These are phyloP conservation scores for Acanthamoeba divionensis DNA, from an alignment of 208 protist species.

Conservation along the genomic window DNA sequence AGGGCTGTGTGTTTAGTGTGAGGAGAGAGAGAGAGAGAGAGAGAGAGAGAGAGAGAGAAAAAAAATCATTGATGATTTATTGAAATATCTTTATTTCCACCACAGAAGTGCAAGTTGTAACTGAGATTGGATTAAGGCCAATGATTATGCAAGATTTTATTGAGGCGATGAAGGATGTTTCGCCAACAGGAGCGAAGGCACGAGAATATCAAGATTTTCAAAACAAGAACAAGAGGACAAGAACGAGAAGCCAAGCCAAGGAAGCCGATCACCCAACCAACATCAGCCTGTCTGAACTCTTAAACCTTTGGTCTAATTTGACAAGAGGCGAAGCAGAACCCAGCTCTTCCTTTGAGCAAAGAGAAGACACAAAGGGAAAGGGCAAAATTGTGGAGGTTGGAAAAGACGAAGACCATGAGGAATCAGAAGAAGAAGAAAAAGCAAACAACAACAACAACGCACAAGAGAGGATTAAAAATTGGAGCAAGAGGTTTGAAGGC, in stretches of 20 bases:
- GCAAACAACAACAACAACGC: not conserved
- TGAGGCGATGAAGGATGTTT: conserved; percentile 11
- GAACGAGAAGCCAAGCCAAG: not conserved
- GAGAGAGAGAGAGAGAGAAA: too few species aligned
- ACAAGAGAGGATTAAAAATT: not conserved
- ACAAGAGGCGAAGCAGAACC: not conserved
- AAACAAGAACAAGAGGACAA: too few species aligned
- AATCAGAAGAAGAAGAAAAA: not conserved
- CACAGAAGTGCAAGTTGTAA: not conserved
- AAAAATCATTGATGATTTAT: too few species aligned
- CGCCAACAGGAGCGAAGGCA: not conserved
- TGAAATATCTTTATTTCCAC: too few species aligned
- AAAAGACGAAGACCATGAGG: too few species aligned
- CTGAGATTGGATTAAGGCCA: not conserved
- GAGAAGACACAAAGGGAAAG: too few species aligned
- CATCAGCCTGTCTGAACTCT: not conserved
- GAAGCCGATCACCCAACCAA: not conserved
- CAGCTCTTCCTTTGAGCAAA: not conserved
- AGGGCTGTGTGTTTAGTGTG: too few species aligned
- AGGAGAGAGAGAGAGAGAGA: too few species aligned
- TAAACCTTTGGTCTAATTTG: not conserved
- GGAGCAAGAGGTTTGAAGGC: conserved; percentile 25
- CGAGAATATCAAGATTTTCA: not conserved
- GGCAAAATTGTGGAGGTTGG: too few species aligned
- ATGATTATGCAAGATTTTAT: conserved; percentile 17